A percentile compares a stretch with the other conserved stretches of the same genome.
These are phyloP conservation scores for Pythium scleroteichum DNA, from an alignment of 352 stramenopile species.

Conservation along the genomic window DNA sequence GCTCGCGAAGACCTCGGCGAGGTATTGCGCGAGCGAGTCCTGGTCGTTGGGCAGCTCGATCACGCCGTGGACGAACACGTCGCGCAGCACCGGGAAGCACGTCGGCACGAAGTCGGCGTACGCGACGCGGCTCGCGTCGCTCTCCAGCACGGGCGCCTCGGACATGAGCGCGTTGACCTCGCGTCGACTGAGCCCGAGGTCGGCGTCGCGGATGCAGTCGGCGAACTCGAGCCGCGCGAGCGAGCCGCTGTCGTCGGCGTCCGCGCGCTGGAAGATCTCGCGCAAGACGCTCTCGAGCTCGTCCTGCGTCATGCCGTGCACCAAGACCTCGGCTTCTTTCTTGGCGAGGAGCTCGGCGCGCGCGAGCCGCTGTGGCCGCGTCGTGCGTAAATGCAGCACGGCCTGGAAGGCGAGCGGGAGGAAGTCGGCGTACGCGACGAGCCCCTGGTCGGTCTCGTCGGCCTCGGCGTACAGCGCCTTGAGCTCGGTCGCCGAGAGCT, in stretches of 20 bases:
- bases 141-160: constrained; percentile 42
- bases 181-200: constrained; percentile 62
- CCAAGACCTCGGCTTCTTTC: constrained; percentile 46
- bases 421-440: constrained; percentile 58
- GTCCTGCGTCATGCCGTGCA: constrained; percentile 83
- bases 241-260: constrained; percentile 52
- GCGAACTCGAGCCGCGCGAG: constrained; percentile 61
- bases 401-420: constrained; percentile 51
- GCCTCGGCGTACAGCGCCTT: constrained; percentile 64
- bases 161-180: constrained; percentile 84
- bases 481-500: constrained; percentile 57
- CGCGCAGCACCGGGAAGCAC: constrained; percentile 59
- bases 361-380: constrained; percentile 42
- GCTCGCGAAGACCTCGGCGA: constrained; percentile 75
- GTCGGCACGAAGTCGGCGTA: constrained; percentile 63
- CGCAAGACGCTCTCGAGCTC: constrained; percentile 78
- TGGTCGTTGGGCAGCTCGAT: constrained; percentile 67
- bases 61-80: constrained; percentile 55
- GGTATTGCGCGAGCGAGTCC: constrained; percentile 65
- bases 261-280: constrained; percentile 73
- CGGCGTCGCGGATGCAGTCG: constrained; percentile 63
- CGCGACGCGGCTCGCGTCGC: constrained; percentile 30
- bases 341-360: constrained; percentile 47
- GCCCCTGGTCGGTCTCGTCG: constrained; percentile 59
- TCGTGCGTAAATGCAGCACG: constrained; percentile 45